Base-by-base conservation (phyloP, 208 protist species). In the Leishmania turanica region DNA sequence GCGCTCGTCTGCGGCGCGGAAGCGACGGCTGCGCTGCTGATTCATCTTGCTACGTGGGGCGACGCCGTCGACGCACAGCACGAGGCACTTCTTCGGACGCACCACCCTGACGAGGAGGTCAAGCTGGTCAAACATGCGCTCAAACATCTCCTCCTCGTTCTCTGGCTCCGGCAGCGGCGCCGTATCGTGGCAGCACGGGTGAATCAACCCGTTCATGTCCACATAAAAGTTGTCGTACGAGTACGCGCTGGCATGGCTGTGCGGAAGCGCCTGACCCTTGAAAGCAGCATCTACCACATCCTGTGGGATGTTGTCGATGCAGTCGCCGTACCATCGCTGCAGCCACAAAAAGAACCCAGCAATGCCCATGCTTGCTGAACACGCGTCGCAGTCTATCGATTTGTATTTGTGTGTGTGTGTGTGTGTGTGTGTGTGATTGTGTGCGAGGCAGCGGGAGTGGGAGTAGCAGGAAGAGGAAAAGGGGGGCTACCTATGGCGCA, bases 181-280 rank as follows among this genome's bases (percentile, higher is more conserved):
- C 37, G 99, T 99, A 75, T 99, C 98, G 90, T 99, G 99, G 69
- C 97, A 99, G 78, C 99, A 99, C 1, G 99, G 99, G 87, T 99
- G 99, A 80, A 99, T 99, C 54, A 99, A 87, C 13, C 98, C 98
- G 84, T 99, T 99, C 99, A 99, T 99, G 87, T 99, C 99, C 11
- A 99, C 87, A 91, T 99, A 99, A 1, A 99, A 89, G 89, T 99
- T 99, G 91, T 99, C 99, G 80, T 90, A 93, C 45, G 79, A 68
- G 78, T 84, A 90, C 66, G 51, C 73, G 8, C 80, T 86, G 65
- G 76, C 81, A 47, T 83, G 47, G 37, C 82, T 84, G 2, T 51
- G n/a, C 5, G 88, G 87, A 1, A 80, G 81, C 64, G 75, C 77
- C 51, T 85, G 68, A 62, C 89, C 90, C 3, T 85, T 76, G 72